A percentile compares a stretch with the other conserved stretches of the same genome.
Evolutionary conservation across 2,329 filamentous ascomycete species (phyloP).

Genomic region (Neofusicoccum sp.): DNA sequence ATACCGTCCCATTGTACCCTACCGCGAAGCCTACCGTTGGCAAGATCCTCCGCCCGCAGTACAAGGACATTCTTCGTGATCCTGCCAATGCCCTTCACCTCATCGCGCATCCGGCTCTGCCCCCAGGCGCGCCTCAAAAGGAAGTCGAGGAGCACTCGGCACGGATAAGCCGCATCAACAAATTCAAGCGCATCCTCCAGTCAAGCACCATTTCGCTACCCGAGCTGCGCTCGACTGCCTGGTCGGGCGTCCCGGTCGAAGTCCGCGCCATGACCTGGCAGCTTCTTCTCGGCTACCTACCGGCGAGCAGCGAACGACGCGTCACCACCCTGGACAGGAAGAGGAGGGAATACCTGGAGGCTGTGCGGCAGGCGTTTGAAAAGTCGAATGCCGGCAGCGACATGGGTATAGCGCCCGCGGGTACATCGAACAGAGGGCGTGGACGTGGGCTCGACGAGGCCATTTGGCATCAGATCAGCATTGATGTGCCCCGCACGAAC

Average conservation of each 20-base stretch:
- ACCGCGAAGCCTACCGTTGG: slow-evolving; percentile 87
- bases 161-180: slow-evolving; percentile 92
- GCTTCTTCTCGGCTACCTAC: slow-evolving; percentile 88
- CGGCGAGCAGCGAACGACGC: slow-evolving; percentile 92
- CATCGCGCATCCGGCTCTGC: slow-evolving; percentile 80
- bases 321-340: slow-evolving; percentile 91
- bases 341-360: slow-evolving; percentile 93
- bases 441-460: slow-evolving; percentile 87
- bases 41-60: slow-evolving; percentile 94
- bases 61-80: slow-evolving; percentile 86
- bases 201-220: slow-evolving; percentile 83
- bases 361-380: slow-evolving; percentile 71
- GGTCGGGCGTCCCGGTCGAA: slow-evolving; percentile 93
- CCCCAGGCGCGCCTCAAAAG: slow-evolving; percentile 74
- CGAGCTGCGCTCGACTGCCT: slow-evolving; percentile 82
- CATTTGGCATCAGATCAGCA: slow-evolving; percentile 99
- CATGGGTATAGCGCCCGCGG: slow-evolving; percentile 40
- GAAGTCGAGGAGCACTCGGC: slow-evolving; percentile 85
- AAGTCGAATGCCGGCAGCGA: slow-evolving; percentile 58
- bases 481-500: slow-evolving; percentile 94
- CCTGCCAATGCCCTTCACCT: slow-evolving; percentile 94
- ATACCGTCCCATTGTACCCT: slow-evolving; percentile 71
- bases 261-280: slow-evolving; percentile 99
- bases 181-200: slow-evolving; percentile 95
- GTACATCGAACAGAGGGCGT: slow-evolving; percentile 56